Evolutionary conservation across 257 asterid species (phyloP).

Genomic region (Petunia axillaris): DNA sequence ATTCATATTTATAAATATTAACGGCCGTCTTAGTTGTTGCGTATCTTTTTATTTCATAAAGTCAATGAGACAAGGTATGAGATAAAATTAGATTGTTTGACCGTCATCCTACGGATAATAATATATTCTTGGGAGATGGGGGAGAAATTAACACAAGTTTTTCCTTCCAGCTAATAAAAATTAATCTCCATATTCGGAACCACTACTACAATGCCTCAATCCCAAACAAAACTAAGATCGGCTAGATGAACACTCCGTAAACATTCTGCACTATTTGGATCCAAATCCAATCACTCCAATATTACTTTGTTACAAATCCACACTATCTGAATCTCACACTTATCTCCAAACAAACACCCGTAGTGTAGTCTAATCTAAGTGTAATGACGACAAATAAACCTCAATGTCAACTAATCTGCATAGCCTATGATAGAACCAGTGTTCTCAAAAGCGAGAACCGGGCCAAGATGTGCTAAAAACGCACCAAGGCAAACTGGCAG

Average conservation of each 20-base stretch:
- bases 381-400: not conserved
- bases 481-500: too few relatives aligned
- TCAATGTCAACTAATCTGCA: not conserved
- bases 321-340: not conserved
- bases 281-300: not conserved
- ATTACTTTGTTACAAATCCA: not conserved
- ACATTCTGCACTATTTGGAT: not conserved
- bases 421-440: not conserved
- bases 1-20: not conserved
- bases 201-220: not conserved
- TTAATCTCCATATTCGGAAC: not conserved
- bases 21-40: not conserved
- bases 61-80: not conserved
- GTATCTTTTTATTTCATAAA: not conserved
- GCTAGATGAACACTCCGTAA: not conserved
- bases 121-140: not conserved
- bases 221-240: not conserved
- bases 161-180: not conserved
- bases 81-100: not conserved
- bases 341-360: not conserved
- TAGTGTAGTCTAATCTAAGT: not conserved
- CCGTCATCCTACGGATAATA: not conserved
- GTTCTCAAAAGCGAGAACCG: too few relatives aligned
- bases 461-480: too few relatives aligned
- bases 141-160: not conserved